A percentile compares a stretch with the other conserved stretches of the same genome.
These are phyloP conservation scores for Borovskyia barvae DNA, from an alignment of 208 protist species.

Conservation along the genomic window DNA sequence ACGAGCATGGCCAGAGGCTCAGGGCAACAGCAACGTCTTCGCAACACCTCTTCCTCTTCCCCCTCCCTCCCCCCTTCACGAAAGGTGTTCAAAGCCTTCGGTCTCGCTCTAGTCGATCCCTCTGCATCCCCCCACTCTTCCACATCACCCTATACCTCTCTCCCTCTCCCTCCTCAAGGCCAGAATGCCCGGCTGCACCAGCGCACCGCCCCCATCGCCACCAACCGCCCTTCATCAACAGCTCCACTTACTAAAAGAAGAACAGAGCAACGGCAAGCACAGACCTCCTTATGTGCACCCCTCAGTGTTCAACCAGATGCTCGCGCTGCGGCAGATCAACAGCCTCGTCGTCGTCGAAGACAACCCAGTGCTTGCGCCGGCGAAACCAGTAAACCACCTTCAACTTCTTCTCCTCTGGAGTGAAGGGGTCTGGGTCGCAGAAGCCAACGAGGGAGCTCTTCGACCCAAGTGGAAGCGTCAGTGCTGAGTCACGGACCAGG, in stretches of 20 bases:
- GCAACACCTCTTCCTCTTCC: too few relatives aligned
- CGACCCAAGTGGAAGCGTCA: constrained; percentile 64
- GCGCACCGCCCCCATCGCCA: too few relatives aligned
- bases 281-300: background rate
- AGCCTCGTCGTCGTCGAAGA: constrained; percentile 67
- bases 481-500: constrained; percentile 73
- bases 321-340: constrained; percentile 74
- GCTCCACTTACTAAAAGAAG: constrained; percentile 1
- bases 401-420: constrained; percentile 75
- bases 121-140: too few relatives aligned
- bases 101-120: too few relatives aligned
- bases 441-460: constrained; percentile 81
- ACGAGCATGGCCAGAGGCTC: too few relatives aligned
- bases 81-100: too few relatives aligned
- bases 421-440: constrained; percentile 86
- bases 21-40: too few relatives aligned
- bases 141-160: too few relatives aligned
- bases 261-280: constrained; percentile 1
- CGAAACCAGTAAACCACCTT: constrained; percentile 88
- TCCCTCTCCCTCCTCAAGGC: too few relatives aligned
- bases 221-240: too few relatives aligned
- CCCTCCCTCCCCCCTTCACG: too few relatives aligned
- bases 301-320: constrained; percentile 35
- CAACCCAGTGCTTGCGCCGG: constrained; percentile 62
- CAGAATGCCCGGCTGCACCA: too few relatives aligned